Evolutionary conservation across 2,329 filamentous ascomycete species (phyloP), one percentile per base, ranked within the genome.

Genomic region (Purpureocillium lavendulum): DNA sequence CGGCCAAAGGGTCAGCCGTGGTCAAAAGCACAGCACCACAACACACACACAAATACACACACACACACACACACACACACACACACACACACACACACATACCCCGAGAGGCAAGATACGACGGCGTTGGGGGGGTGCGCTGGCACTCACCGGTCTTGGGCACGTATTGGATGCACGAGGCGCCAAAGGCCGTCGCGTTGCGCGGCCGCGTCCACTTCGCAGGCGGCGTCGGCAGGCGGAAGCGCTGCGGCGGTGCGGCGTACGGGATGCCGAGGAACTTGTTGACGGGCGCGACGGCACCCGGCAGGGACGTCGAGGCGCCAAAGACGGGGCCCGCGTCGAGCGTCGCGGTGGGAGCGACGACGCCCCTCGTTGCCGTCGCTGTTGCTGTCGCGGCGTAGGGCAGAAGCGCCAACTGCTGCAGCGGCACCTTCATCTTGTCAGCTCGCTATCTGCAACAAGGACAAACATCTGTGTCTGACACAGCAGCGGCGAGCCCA

Each of bases 201-300:
- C 32, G 40, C 0, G 41, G 38, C n/a, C 11, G 12, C 3, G 15
- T 48, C 49, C 53, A 56, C 28, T 37, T 30, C 14, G 31, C n/a
- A 7, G 48, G 38, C 10, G 41, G 42, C 29, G 24, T 29, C 0
- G 48, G 37, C 1, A 46, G 46, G 2, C 38, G 31, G 28, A 53
- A 54, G 1, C 50, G 43, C 10, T 48, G 47, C 7, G 38, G 40
- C 0, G 41, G 42, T 10, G 21, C 21, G 0, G 50, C 46, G 24
- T 50, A 54, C 0, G 49, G 50, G 16, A 55, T 47, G 4, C 47
- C 48, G 1, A 55, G 37, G 18, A 49, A 52, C 36, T 48, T 49
- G 28, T 49, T 46, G 2, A 52, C 45, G 1, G 45, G 45, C 0
- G 40, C 40, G 13, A 43, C 30, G 4, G 40, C 44, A 8, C 38